A percentile compares a stretch with the other conserved stretches of the same genome.
These are phyloP conservation scores for Wallacemonas collosoma DNA, from an alignment of 208 protist species.

Conservation along the genomic window DNA sequence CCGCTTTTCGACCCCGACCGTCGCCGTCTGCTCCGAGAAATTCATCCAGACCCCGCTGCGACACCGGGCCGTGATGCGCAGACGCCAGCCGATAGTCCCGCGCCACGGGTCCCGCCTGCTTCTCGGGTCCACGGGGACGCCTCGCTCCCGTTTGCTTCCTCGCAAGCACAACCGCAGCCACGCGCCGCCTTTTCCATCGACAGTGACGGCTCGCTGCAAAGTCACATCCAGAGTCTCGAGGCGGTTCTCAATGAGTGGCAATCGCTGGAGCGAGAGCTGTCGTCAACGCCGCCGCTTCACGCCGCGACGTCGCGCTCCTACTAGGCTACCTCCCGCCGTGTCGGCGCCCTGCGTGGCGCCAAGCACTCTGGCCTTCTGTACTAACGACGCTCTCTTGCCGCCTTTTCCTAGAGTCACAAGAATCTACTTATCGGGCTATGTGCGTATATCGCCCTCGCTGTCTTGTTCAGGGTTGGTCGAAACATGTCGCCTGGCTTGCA, in stretches of 20 bases:
- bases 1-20: conserved; percentile 10
- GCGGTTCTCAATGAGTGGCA: conserved; percentile 55
- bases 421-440: no score
- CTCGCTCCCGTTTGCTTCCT: background rate
- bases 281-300: background rate
- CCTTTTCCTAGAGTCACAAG: no score
- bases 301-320: background rate
- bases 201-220: conserved; percentile 14
- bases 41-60: background rate
- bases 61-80: background rate
- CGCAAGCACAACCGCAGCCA: background rate
- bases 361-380: no score
- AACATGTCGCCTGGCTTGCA: no score
- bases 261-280: conserved; percentile 46
- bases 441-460: no score
- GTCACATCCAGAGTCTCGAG: conserved; percentile 43
- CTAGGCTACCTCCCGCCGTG: background rate
- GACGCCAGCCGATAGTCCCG: conserved; percentile 7
- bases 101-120: background rate
- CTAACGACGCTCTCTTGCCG: no score
- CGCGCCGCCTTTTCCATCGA: conserved; percentile 10
- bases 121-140: background rate
- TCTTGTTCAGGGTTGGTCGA: no score
- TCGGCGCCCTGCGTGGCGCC: background rate
- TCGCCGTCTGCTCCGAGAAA: conserved; percentile 2